These are phyloP conservation scores for Trypanosomatidae sp. DNA, from an alignment of 208 protist genomes.

Conservation along the genomic window DNA sequence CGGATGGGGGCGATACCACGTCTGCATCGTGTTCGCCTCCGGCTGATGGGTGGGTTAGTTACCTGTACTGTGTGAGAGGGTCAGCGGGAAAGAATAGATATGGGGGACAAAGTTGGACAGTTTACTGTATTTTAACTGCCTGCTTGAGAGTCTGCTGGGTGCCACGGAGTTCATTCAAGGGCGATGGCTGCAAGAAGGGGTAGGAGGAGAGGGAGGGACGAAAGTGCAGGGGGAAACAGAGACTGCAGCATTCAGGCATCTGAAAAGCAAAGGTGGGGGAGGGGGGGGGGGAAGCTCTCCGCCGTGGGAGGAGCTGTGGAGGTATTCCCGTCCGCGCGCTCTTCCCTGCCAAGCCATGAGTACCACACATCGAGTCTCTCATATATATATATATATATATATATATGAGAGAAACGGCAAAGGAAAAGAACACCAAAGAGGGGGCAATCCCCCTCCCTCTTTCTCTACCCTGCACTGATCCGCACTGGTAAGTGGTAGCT, in stretches of 20 bases:
- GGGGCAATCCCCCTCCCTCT: not conserved
- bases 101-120: not conserved
- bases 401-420: not conserved
- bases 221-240: not conserved
- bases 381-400: not conserved
- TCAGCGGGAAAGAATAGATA: not conserved
- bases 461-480: not conserved
- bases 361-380: not conserved
- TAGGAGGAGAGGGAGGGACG: not conserved
- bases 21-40: slow-evolving; percentile 34
- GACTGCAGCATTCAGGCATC: not conserved
- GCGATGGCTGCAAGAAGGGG: not conserved
- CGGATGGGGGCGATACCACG: slow-evolving; percentile 77
- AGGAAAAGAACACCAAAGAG: not conserved
- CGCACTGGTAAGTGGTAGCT: not conserved
- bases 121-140: not conserved
- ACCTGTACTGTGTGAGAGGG: not conserved
- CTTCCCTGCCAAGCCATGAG: not conserved
- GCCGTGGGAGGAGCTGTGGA: not conserved
- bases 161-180: not conserved
- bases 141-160: not conserved
- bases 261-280: not conserved
- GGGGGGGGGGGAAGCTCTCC: not conserved
- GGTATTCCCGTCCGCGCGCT: not conserved
- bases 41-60: not conserved